Conservation (phyloP, 2,329 filamentous ascomycete species). For the Penicillium palitans region DNA sequence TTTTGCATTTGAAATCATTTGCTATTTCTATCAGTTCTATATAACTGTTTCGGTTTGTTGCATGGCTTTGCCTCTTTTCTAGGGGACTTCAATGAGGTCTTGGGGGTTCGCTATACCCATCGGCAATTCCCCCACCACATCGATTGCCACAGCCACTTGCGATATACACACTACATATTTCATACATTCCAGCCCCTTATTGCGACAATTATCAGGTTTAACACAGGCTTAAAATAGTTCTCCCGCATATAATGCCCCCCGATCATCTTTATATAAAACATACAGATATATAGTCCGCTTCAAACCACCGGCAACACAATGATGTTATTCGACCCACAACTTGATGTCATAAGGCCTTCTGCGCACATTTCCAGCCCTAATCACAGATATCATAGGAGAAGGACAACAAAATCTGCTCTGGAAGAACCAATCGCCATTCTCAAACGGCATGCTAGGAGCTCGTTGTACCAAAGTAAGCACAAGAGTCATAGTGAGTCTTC, state of each 20-base stretch:
- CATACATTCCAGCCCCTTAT: not conserved
- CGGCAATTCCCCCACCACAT: constrained; percentile 1
- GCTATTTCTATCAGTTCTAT: not conserved
- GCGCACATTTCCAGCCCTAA: constrained; percentile 6
- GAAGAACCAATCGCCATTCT: not conserved
- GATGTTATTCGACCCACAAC: constrained; percentile 7
- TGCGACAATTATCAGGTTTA: too few relatives aligned
- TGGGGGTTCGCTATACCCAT: not conserved
- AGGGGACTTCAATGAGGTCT: not conserved
- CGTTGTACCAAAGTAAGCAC: not conserved
- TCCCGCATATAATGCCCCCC: not conserved
- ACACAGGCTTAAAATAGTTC: not conserved
- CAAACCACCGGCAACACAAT: not conserved
- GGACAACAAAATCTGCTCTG: too few relatives aligned
- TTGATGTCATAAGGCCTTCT: constrained; percentile 10
- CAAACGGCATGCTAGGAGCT: too few relatives aligned
- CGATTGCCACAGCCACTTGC: constrained; percentile 2
- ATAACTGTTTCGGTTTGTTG: not conserved
- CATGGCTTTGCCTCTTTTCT: not conserved
- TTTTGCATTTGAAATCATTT: not conserved
- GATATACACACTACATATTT: not conserved
- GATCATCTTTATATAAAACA: not conserved
- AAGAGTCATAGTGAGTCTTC: constrained; percentile 5
- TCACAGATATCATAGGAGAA: not conserved
- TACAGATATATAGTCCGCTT: not conserved